Evolutionary conservation across 768 basidiomycete genomes (phyloP).

Genomic region (Suillus bovinus): DNA sequence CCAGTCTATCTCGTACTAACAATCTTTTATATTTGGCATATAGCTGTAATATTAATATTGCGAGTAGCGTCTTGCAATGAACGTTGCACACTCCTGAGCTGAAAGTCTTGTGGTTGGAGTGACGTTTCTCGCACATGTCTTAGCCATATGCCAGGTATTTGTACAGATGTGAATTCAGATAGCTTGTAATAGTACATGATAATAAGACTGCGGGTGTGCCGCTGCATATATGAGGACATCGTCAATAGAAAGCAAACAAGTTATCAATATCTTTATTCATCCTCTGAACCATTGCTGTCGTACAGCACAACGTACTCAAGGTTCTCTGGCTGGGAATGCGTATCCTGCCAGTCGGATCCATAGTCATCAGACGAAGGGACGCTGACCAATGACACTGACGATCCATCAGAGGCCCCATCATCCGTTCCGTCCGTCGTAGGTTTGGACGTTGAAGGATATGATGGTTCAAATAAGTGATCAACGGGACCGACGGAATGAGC

Average conservation of each 20-base stretch:
- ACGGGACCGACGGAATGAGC: conserved; percentile 15
- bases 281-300: conserved; percentile 61
- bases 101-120: too few relatives aligned
- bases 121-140: too few relatives aligned
- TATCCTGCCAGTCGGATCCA: conserved; percentile 60
- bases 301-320: conserved; percentile 75
- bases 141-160: too few relatives aligned
- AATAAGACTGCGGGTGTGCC: background rate
- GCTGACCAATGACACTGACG: conserved; percentile 61
- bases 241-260: conserved; percentile 7
- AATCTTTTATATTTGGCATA: too few relatives aligned
- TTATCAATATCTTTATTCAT: conserved; percentile 31
- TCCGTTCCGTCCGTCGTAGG: conserved; percentile 41
- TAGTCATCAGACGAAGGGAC: conserved; percentile 57
- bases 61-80: too few relatives aligned
- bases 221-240: conserved; percentile 15
- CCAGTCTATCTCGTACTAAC: too few relatives aligned
- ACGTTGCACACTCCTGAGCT: too few relatives aligned
- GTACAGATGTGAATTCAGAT: too few relatives aligned
- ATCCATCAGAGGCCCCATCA: conserved; percentile 38
- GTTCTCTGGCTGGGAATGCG: conserved; percentile 41
- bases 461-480: conserved; percentile 9
- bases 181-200: conserved; percentile 1
- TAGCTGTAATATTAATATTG: too few relatives aligned
- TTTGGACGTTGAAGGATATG: conserved; percentile 22